Evolutionary conservation across 305 asterid genomes (phyloP).

Genomic region (Fraxinus latifolia): DNA sequence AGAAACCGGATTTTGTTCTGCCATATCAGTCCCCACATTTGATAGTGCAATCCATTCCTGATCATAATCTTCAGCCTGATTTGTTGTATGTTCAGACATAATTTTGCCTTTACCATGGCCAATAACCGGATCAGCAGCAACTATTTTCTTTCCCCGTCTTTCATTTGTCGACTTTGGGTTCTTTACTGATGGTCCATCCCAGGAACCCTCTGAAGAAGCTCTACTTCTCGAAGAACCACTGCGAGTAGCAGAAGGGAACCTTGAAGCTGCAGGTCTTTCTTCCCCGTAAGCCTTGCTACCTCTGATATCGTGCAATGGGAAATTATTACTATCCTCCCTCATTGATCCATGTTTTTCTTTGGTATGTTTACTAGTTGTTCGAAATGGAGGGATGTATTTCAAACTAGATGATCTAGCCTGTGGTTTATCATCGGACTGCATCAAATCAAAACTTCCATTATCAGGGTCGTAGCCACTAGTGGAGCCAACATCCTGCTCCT

Average conservation of each 20-base stretch:
- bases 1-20: constrained; percentile 48
- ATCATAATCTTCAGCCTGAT: constrained; percentile 60
- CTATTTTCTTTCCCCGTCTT: constrained; percentile 63
- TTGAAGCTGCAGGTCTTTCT: constrained; percentile 77
- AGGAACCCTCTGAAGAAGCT: constrained; percentile 92
- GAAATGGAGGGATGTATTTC: constrained; percentile 67
- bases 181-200: constrained; percentile 79
- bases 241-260: constrained; percentile 72
- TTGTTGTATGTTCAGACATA: constrained; percentile 46
- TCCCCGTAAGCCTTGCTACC: constrained; percentile 58
- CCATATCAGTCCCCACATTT: constrained; percentile 41
- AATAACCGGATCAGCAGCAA: constrained; percentile 40
- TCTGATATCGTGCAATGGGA: constrained; percentile 53
- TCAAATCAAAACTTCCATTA: constrained; percentile 47
- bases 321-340: constrained; percentile 47
- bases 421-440: constrained; percentile 50
- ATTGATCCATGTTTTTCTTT: constrained; percentile 61
- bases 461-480: constrained; percentile 51
- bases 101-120: constrained; percentile 60
- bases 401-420: constrained; percentile 40
- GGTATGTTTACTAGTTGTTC: constrained; percentile 45
- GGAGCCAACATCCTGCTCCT: constrained; percentile 59
- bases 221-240: constrained; percentile 75
- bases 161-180: constrained; percentile 59
- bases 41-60: constrained; percentile 56